Conservation (phyloP, 306 rosid species). For the Urtica urens region DNA sequence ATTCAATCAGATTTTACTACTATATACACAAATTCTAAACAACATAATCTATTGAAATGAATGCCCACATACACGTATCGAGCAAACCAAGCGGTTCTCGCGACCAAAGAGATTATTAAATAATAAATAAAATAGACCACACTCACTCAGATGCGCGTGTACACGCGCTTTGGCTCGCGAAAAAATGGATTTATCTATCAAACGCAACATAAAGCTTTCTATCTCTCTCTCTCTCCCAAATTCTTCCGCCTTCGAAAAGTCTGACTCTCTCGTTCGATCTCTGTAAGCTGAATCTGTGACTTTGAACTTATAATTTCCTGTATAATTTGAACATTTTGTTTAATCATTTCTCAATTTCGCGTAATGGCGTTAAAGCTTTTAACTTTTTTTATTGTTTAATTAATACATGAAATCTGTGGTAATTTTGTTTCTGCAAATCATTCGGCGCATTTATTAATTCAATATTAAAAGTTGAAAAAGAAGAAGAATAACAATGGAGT, state of each 20-base stretch:
- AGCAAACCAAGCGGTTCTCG: constrained; percentile 16
- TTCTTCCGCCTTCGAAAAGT: not conserved
- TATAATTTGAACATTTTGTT: not conserved
- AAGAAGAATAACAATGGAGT: constrained; percentile 48
- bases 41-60: not conserved
- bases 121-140: too few relatives aligned
- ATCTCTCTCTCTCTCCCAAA: not conserved
- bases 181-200: too few relatives aligned
- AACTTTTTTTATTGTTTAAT: not conserved
- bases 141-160: not conserved
- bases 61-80: not conserved
- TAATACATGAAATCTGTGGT: not conserved
- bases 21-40: too few relatives aligned
- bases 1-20: too few relatives aligned
- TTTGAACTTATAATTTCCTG: too few relatives aligned
- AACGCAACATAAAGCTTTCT: too few relatives aligned
- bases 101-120: constrained; percentile 6
- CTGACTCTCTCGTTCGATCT: constrained; percentile 10
- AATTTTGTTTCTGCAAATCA: not conserved
- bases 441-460: not conserved
- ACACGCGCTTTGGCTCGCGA: not conserved
- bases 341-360: not conserved
- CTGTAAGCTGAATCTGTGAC: constrained; percentile 14
- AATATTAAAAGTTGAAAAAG: constrained; percentile 22
- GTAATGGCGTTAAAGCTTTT: not conserved